phyloP scores from a whole-genome alignment of 2,329 filamentous ascomycete species.

The Botrytis pseudocinerea region DNA sequence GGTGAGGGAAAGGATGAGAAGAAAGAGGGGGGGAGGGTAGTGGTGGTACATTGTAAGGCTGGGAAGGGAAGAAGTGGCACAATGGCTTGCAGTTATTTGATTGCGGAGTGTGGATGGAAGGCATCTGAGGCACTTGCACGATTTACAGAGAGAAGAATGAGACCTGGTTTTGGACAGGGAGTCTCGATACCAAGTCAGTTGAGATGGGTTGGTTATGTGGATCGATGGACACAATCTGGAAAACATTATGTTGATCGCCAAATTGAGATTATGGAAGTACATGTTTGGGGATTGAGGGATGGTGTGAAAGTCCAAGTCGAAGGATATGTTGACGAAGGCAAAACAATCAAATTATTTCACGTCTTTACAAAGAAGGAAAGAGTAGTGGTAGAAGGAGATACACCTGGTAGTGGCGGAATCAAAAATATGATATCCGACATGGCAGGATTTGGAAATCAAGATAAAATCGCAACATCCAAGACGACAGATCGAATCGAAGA shows the following conservation, averaged over 20 bases:
- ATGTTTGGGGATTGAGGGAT: slow-evolving; percentile 83
- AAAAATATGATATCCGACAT: slow-evolving; percentile 57
- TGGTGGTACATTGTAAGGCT: slow-evolving; percentile 95
- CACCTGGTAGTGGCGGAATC: slow-evolving; percentile 52
- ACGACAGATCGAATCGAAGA: slow-evolving; percentile 27
- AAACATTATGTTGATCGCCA: slow-evolving; percentile 82
- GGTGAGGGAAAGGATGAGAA: slow-evolving; percentile 35
- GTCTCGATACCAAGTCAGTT: slow-evolving; percentile 93
- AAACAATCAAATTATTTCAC: slow-evolving; percentile 80
- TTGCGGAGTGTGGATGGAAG: slow-evolving; percentile 78
- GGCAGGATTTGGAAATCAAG: slow-evolving; percentile 43
- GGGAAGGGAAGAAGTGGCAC: slow-evolving; percentile 94
- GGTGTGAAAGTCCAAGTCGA: slow-evolving; percentile 87
- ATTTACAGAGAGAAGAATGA: slow-evolving; percentile 85
- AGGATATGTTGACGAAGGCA: slow-evolving; percentile 85
- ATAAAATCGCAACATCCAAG: slow-evolving; percentile 28
- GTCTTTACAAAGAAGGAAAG: slow-evolving; percentile 75
- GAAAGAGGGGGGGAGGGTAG: slow-evolving; percentile 57
- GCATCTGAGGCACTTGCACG: slow-evolving; percentile 61
- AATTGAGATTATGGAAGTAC: slow-evolving; percentile 84
- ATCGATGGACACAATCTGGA: slow-evolving; percentile 73
- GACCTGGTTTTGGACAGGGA: slow-evolving; percentile 81
- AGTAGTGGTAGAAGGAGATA: slow-evolving; percentile 61
- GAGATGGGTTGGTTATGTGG: slow-evolving; percentile 84
- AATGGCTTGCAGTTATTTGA: slow-evolving; percentile 83